phyloP scores from a whole-genome alignment of 148 eudicot species.

The Chenopodium formosanum region DNA sequence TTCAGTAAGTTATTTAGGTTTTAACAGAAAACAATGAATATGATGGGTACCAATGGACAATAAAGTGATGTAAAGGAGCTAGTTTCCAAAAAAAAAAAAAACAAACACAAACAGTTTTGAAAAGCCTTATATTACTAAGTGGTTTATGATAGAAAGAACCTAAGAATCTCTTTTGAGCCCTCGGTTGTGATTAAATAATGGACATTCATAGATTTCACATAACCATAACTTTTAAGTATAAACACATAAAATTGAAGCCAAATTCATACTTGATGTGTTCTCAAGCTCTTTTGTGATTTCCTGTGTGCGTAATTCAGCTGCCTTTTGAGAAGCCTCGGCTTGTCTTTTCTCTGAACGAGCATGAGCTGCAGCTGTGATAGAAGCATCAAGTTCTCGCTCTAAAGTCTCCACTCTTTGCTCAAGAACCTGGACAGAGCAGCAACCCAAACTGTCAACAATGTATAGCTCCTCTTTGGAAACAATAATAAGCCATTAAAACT shows the following conservation, averaged over 20 bases:
- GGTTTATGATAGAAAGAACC: too few relatives aligned
- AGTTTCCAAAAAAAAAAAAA: too few relatives aligned
- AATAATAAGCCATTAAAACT: neutral
- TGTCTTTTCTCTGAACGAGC: slow-evolving; percentile 94
- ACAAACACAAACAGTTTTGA: too few relatives aligned
- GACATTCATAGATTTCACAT: neutral
- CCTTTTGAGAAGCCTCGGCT: slow-evolving; percentile 86
- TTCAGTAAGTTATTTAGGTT: too few relatives aligned
- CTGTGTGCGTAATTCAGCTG: slow-evolving; percentile 78
- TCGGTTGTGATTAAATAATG: too few relatives aligned
- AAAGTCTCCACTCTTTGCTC: slow-evolving; percentile 91
- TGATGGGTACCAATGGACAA: too few relatives aligned
- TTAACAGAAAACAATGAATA: too few relatives aligned
- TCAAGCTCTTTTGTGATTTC: slow-evolving; percentile 88
- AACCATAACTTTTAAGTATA: neutral
- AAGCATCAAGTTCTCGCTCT: slow-evolving; percentile 87
- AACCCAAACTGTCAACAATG: neutral
- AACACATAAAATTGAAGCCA: neutral
- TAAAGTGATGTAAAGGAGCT: too few relatives aligned
- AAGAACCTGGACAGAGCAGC: slow-evolving; percentile 50
- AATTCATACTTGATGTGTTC: slow-evolving; percentile 79
- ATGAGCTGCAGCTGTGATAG: slow-evolving; percentile 92
- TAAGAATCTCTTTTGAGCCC: too few relatives aligned
- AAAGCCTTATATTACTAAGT: too few relatives aligned
- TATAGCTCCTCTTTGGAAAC: neutral